phyloP scores from a whole-genome alignment of 345 rosid species.

The Populus davidiana region DNA sequence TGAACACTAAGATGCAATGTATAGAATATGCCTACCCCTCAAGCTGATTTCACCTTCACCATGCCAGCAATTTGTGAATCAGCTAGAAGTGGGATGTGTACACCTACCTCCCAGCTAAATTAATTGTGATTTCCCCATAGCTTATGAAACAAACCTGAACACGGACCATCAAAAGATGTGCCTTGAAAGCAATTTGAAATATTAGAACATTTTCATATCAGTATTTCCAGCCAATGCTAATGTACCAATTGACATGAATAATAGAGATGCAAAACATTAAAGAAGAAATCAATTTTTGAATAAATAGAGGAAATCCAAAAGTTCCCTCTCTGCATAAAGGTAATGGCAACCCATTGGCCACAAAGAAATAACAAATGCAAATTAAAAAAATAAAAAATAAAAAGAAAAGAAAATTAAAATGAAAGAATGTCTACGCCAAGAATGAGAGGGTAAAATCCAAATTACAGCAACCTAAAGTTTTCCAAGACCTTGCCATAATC shows the following conservation, averaged over 20 bases:
- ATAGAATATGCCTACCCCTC: constrained; percentile 27
- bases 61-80: not conserved
- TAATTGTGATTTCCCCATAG: constrained; percentile 18
- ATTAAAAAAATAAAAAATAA: not conserved
- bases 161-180: constrained; percentile 16
- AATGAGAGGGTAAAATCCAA: not conserved
- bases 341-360: not conserved
- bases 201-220: not conserved
- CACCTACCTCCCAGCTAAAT: constrained; percentile 23
- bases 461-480: constrained; percentile 5
- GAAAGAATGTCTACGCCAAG: not conserved
- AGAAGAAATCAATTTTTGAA: not conserved
- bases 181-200: constrained; percentile 20
- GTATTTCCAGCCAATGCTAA: not conserved
- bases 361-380: not conserved
- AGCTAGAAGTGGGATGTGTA: constrained; percentile 7
- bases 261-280: not conserved
- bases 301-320: not conserved
- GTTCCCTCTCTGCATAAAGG: not conserved
- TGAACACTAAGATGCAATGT: constrained; percentile 6
- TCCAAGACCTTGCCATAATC: not conserved
- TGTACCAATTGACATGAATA: not conserved
- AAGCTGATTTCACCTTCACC: constrained; percentile 9
- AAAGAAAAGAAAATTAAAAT: not conserved
- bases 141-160: constrained; percentile 29